Evolutionary conservation across 2,329 filamentous ascomycete species (phyloP).

Genomic region (Lachnellula suecica): DNA sequence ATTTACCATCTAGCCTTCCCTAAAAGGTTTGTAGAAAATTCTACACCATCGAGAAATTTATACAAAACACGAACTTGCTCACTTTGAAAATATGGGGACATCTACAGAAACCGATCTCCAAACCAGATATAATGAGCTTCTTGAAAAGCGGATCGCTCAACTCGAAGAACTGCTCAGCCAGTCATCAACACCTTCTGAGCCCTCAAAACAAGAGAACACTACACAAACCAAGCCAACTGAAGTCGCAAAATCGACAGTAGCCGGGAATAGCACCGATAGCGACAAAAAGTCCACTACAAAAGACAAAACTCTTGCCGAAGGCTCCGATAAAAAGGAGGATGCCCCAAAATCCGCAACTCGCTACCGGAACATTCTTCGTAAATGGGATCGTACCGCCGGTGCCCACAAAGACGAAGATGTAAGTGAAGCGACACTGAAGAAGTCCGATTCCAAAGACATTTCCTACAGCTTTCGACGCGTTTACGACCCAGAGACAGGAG

Average conservation of each 20-base stretch:
- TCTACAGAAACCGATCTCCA: no score
- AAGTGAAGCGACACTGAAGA: neutral
- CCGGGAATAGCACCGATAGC: no score
- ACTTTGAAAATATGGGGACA: no score
- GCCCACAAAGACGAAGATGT: neutral
- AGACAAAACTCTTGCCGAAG: no score
- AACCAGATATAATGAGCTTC: neutral
- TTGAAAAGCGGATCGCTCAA: slow-evolving; percentile 2
- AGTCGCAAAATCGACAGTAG: no score
- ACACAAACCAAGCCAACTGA: no score
- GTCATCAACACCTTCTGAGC: neutral
- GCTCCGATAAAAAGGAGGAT: neutral
- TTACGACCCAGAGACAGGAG: neutral
- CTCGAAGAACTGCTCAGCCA: neutral
- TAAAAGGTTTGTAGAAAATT: no score
- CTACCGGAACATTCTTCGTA: neutral
- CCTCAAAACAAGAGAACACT: no score
- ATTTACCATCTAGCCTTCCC: no score
- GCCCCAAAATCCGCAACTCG: neutral
- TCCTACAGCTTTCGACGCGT: neutral
- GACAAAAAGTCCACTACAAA: no score
- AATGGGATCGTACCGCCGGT: neutral
- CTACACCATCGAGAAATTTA: no score
- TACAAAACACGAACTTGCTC: no score
- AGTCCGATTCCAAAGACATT: neutral